Conservation (phyloP, 805 yeast genomes). For the Candida vaughaniae region DNA sequence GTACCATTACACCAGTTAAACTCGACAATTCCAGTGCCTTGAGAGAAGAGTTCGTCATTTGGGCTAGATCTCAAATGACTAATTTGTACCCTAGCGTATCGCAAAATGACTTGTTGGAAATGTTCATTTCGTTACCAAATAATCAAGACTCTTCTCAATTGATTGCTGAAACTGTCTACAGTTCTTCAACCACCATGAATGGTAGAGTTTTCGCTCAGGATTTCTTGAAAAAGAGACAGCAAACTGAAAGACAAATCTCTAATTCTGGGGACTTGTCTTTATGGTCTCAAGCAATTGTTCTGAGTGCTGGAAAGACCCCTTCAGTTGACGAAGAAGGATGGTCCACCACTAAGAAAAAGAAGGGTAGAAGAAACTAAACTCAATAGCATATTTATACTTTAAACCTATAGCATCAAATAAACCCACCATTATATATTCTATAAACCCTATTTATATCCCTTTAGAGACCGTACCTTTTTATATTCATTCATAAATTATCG, state of each 20-base stretch:
- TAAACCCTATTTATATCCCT: too few species aligned
- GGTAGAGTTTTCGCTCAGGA: slow-evolving; percentile 93
- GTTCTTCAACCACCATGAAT: slow-evolving; percentile 86
- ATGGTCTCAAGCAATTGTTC: slow-evolving; percentile 72
- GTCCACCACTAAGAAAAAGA: slow-evolving; percentile 43
- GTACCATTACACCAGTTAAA: slow-evolving; percentile 20
- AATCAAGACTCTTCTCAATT: slow-evolving; percentile 74
- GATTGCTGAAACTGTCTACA: slow-evolving; percentile 88
- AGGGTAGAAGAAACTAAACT: slow-evolving; percentile 27
- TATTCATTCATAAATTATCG: slow-evolving; percentile 4
- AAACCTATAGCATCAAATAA: background rate
- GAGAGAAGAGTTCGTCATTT: slow-evolving; percentile 59
- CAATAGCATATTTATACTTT: background rate
- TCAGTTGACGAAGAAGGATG: slow-evolving; percentile 47
- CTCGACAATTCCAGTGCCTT: slow-evolving; percentile 22
- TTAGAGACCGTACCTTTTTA: too few species aligned
- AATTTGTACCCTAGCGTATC: slow-evolving; percentile 75
- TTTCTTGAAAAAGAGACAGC: slow-evolving; percentile 73
- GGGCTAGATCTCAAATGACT: slow-evolving; percentile 70
- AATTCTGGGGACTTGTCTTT: slow-evolving; percentile 42
- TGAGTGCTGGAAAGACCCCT: slow-evolving; percentile 37
- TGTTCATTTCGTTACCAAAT: slow-evolving; percentile 74
- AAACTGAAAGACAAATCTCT: slow-evolving; percentile 56
- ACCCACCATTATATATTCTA: background rate
- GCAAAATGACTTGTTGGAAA: slow-evolving; percentile 72